Evolutionary conservation across 805 yeast genomes (phyloP), one percentile per base, ranked within the genome.

Genomic region (Candida insectalens): DNA sequence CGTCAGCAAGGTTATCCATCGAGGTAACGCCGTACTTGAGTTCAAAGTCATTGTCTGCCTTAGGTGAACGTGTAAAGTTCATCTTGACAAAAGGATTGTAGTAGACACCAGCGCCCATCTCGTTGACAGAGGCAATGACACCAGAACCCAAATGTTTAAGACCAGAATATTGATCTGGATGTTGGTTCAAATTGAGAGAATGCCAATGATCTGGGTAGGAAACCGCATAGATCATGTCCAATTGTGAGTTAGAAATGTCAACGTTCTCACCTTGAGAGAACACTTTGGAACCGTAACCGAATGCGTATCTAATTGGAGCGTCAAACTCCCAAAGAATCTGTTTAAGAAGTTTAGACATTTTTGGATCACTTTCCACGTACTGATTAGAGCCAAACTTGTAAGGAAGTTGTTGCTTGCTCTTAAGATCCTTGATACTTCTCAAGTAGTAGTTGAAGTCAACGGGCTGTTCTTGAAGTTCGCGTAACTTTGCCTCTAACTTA

Each of bases 221-320:
- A 2, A 88, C 96, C 1, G 83, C 85, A 47, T 82, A 76, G 9
- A 89, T 81, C 56, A 92, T 57, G 53, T 92, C 98, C 9, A 84
- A 72, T 54, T 92, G 97, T 0, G 87, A 79, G 19, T 50, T 47
- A 1, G 48, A 36, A 4, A 37, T 27, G 23, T 67, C 66, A 9
- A 54, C 50, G 8, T 51, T 44, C 3, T 50, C 36, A 4, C 76
- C 78, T 53, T 89, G 98, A 25, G 74, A 67, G 47, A 92, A 83
- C 1, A 92, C 95, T 4, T 95, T 95, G 6, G 94, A 82, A 2
- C 98, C 98, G 55, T 89, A 89, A 0, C 96, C 98, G 57, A 89
- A 83, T 1, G 95, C 78, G 46, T 73, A 82, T 35, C 74, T 62
- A 10, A 85, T 71, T 1, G 92, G 88, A 1, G 89, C 80, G 27